Conservation (phyloP, 2,329 filamentous ascomycete genomes). For the Colletotrichum eleusines region DNA sequence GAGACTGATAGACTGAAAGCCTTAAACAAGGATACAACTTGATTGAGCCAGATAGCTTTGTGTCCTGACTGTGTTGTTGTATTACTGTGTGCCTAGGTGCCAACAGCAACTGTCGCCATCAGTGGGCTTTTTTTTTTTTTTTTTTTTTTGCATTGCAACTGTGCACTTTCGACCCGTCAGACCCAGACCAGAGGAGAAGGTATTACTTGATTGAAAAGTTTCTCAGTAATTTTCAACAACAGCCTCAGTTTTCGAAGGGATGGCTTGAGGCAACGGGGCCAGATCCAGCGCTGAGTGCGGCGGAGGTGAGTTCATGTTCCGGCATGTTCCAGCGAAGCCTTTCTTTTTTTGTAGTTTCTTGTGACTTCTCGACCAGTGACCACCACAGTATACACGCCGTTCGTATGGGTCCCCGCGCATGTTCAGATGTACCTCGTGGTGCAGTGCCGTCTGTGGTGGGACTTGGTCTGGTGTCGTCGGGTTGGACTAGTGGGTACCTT, state of each 20-base stretch:
- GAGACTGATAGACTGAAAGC: no score
- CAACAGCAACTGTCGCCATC: background rate
- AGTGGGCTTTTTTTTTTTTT: background rate
- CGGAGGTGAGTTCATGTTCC: constrained; percentile 9
- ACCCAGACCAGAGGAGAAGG: background rate
- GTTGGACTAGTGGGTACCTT: constrained; percentile 2
- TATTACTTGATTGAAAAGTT: background rate
- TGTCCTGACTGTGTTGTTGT: no score
- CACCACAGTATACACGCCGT: background rate
- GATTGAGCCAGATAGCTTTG: no score
- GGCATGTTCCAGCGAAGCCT: constrained; percentile 4
- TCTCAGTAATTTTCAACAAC: background rate
- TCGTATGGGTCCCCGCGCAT: background rate
- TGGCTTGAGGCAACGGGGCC: constrained; percentile 26
- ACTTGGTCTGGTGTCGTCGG: constrained; percentile 1
- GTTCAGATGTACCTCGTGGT: background rate
- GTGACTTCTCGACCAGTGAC: background rate
- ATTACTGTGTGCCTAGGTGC: background rate
- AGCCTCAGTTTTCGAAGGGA: constrained; percentile 19
- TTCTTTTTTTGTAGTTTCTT: background rate
- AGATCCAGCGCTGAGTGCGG: constrained; percentile 23
- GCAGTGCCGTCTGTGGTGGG: background rate
- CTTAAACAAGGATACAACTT: no score
- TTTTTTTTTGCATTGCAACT: background rate
- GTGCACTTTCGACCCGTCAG: background rate